Percentiles rank a stretch among this genome's conserved stretches.
Conservation (phyloP, 345 rosid genomes). For the Salix exigua region DNA sequence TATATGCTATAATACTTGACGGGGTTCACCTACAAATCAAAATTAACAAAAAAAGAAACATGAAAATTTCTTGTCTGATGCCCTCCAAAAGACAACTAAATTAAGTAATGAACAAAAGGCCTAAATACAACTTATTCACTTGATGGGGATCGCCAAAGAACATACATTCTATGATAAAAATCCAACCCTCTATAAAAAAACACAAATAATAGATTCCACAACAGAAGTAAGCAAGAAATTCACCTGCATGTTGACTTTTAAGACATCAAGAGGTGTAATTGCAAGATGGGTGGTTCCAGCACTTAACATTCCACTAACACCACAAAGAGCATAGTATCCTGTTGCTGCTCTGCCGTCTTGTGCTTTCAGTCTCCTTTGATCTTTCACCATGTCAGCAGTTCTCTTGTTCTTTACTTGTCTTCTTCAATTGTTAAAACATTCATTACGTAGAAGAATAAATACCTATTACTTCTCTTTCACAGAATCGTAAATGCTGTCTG, state of each 20-base stretch:
- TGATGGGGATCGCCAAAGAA: too few species aligned
- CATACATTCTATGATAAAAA: conserved; percentile 1
- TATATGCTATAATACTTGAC: conserved; percentile 45
- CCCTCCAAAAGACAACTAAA: too few species aligned
- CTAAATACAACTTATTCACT: too few species aligned
- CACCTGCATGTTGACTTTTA: conserved; percentile 76
- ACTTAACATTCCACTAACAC: conserved; percentile 60
- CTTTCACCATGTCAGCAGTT: not conserved
- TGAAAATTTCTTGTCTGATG: too few species aligned
- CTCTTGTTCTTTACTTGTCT: not conserved
- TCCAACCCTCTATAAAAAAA: too few species aligned
- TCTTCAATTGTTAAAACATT: not conserved
- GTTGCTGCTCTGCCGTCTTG: conserved; percentile 9
- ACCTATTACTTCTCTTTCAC: too few species aligned
- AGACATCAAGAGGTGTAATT: conserved; percentile 63
- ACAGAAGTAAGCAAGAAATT: not conserved
- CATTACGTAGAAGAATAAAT: too few species aligned
- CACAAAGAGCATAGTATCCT: conserved; percentile 46
- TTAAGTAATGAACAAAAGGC: too few species aligned
- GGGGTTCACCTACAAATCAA: conserved; percentile 46
- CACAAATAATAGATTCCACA: too few species aligned
- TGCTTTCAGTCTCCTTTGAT: not conserved
- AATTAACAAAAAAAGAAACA: too few species aligned
- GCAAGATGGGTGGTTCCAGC: conserved; percentile 62
- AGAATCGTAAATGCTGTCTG: too few species aligned